These are phyloP conservation scores for Domatiomyces catenatus DNA, from an alignment of 2,329 filamentous ascomycete species.

Conservation along the genomic window DNA sequence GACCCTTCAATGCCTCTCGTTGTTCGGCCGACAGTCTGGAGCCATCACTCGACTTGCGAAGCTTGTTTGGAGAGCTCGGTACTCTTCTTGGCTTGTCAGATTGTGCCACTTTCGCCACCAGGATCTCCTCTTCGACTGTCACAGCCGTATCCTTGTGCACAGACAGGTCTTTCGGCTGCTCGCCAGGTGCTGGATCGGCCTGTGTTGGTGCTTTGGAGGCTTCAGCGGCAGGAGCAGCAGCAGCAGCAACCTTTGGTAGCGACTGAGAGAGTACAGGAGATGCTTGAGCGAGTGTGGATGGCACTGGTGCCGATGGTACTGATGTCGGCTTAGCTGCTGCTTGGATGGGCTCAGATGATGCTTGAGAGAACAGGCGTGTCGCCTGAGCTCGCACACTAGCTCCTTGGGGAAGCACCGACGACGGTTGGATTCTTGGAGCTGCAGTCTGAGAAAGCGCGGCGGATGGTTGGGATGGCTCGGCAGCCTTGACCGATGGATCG, in stretches of 20 bases:
- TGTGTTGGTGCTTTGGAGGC: conserved; percentile 21
- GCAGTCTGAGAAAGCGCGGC: not conserved
- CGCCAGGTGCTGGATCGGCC: conserved; percentile 12
- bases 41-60: conserved; percentile 11
- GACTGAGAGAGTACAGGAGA: not conserved
- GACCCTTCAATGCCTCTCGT: conserved; percentile 6
- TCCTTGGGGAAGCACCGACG: not conserved
- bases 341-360: conserved; percentile 5
- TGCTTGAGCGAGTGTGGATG: not conserved
- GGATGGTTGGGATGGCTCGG: not conserved
- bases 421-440: not conserved
- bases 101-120: not conserved
- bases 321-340: conserved; percentile 2
- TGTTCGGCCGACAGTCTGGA: conserved; percentile 6
- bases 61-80: conserved; percentile 3
- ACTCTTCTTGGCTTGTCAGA: not conserved
- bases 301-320: not conserved
- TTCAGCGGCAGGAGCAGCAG: too few relatives aligned
- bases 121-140: not conserved
- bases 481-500: not conserved
- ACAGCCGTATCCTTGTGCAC: conserved; percentile 16
- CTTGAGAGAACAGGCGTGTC: not conserved
- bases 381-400: not conserved
- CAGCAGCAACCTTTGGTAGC: conserved; percentile 3
- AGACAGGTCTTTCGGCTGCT: conserved; percentile 23